These are phyloP conservation scores for Quillaja saponaria DNA, from an alignment of 306 rosid species.

Conservation along the genomic window DNA sequence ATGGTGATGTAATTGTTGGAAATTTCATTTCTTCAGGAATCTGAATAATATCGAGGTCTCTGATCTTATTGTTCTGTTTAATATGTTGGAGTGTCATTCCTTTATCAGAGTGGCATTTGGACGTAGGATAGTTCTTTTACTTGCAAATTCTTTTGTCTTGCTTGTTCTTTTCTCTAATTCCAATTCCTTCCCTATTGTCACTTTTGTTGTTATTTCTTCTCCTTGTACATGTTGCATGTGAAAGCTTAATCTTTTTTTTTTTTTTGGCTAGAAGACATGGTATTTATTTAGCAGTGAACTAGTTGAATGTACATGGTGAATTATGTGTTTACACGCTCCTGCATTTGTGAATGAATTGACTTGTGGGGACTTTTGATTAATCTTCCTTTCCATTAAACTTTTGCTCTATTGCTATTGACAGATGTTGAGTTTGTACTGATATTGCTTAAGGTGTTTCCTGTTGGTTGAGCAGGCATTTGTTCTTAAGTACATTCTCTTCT, in stretches of 20 bases:
- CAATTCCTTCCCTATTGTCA: no score
- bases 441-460: constrained; percentile 32
- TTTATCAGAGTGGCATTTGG: no score
- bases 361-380: constrained; percentile 3
- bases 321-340: constrained; percentile 1
- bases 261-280: not conserved
- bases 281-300: constrained; percentile 15
- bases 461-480: constrained; percentile 77
- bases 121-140: no score
- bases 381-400: constrained; percentile 15
- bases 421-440: constrained; percentile 15
- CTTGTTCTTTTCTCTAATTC: no score
- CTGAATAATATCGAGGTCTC: no score
- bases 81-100: no score
- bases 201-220: no score
- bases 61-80: no score
- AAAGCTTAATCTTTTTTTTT: constrained; percentile 18
- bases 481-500: constrained; percentile 82
- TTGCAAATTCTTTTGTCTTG: no score
- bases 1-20: no score
- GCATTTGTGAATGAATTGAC: constrained; percentile 13
- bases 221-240: constrained; percentile 8
- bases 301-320: constrained; percentile 15
- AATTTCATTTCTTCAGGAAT: no score
- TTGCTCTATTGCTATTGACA: constrained; percentile 12